These are phyloP conservation scores for Aquilaria sinensis DNA, from an alignment of 345 rosid species.

Conservation along the genomic window DNA sequence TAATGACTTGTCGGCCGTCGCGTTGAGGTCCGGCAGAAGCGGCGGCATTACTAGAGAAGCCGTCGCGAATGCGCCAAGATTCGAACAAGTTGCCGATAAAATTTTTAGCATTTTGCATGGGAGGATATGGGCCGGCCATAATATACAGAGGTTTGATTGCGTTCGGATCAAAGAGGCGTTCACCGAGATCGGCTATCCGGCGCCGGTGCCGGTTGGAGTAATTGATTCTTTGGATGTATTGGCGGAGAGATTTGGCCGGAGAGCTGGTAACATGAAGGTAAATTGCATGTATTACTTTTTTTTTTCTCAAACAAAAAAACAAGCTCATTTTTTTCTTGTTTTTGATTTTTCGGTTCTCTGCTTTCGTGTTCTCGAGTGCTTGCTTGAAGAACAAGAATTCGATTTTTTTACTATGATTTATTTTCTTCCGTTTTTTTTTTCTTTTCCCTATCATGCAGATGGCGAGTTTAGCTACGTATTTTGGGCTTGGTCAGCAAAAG, in stretches of 20 bases:
- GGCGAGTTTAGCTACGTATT: constrained; percentile 87
- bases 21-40: constrained; percentile 44
- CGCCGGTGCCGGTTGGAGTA: constrained; percentile 62
- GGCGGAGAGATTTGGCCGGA: constrained; percentile 59
- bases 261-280: constrained; percentile 99
- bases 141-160: constrained; percentile 80
- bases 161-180: constrained; percentile 79
- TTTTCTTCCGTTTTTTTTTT: neutral
- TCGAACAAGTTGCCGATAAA: constrained; percentile 64
- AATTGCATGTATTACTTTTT: too few relatives aligned
- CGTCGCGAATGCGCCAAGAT: constrained; percentile 57
- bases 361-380: neutral
- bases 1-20: constrained; percentile 43
- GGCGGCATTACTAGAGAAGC: constrained; percentile 70
- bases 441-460: constrained; percentile 33
- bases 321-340: too few relatives aligned
- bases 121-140: constrained; percentile 93
- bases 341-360: too few relatives aligned
- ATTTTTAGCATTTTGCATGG: constrained; percentile 59
- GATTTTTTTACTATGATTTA: too few relatives aligned
- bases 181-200: constrained; percentile 46
- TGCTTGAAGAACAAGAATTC: neutral
- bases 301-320: too few relatives aligned
- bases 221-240: constrained; percentile 81
- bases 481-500: constrained; percentile 86